phyloP scores from a whole-genome alignment of 2,329 filamentous ascomycete genomes.

The Exutisphaerella laricina region DNA sequence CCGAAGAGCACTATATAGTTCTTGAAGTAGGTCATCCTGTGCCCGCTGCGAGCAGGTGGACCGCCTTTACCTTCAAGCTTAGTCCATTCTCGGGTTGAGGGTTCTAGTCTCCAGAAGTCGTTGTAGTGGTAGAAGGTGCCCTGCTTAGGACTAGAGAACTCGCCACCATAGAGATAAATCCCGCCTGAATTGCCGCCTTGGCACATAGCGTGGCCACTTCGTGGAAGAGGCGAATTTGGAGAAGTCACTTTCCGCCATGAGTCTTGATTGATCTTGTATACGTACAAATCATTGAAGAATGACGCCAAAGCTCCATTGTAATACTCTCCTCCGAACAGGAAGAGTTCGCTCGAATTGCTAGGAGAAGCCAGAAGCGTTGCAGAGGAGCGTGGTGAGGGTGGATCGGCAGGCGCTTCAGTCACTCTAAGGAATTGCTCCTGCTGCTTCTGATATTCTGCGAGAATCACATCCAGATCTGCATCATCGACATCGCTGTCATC shows the following conservation, averaged over 20 bases:
- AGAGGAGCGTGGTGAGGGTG: conserved; percentile 73
- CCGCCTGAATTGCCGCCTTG: conserved; percentile 77
- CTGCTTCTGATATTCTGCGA: conserved; percentile 84
- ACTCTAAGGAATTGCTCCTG: conserved; percentile 94
- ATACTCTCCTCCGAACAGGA: conserved; percentile 92
- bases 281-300: conserved; percentile 62
- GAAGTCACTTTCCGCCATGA: conserved; percentile 88
- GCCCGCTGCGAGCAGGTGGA: conserved; percentile 74
- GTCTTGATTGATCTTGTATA: conserved; percentile 73
- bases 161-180: conserved; percentile 90
- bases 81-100: conserved; percentile 79
- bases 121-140: conserved; percentile 99
- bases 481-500: conserved; percentile 88
- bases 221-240: conserved; percentile 83
- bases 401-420: conserved; percentile 68
- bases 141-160: conserved; percentile 95
- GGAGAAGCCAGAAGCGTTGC: conserved; percentile 80
- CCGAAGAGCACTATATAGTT: conserved; percentile 95
- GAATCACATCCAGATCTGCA: conserved; percentile 84
- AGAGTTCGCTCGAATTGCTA: conserved; percentile 76
- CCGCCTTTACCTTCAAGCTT: conserved; percentile 77
- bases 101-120: conserved; percentile 93
- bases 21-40: conserved; percentile 84
- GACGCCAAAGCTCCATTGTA: conserved; percentile 83
- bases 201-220: conserved; percentile 93